phyloP scores from a whole-genome alignment of 2,329 filamentous ascomycete species.

The Paecilomyces formosus region DNA sequence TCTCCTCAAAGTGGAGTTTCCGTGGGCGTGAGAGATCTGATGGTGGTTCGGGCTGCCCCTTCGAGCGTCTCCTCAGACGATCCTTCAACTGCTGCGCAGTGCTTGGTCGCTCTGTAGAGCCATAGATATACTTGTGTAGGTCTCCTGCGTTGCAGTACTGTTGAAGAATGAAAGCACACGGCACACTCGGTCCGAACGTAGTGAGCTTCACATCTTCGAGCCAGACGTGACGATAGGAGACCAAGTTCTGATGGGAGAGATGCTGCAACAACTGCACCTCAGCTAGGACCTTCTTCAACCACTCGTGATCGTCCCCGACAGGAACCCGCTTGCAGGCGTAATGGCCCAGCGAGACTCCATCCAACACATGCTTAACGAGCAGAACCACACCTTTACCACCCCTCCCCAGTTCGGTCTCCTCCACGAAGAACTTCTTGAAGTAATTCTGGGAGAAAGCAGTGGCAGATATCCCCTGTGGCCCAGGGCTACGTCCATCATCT shows the following conservation, averaged over 20 bases:
- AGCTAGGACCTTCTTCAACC: conserved; percentile 88
- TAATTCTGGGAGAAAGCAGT: conserved; percentile 88
- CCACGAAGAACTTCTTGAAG: conserved; percentile 86
- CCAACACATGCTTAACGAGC: conserved; percentile 86
- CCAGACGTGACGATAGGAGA: conserved; percentile 97
- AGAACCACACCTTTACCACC: conserved; percentile 94
- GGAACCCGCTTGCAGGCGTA: conserved; percentile 97
- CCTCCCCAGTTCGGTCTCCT: conserved; percentile 75
- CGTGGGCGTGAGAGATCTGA: conserved; percentile 45
- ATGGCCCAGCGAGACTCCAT: conserved; percentile 77
- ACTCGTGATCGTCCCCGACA: conserved; percentile 86
- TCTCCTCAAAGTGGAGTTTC: conserved; percentile 72
- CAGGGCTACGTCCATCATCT: conserved; percentile 41
- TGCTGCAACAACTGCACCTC: conserved; percentile 91
- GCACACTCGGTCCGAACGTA: conserved; percentile 82
- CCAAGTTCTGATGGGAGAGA: conserved; percentile 87
- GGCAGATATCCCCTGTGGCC: conserved; percentile 65
- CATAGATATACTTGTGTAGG: conserved; percentile 78
- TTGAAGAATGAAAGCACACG: conserved; percentile 93
- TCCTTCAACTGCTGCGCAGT: conserved; percentile 86
- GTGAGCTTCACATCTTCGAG: conserved; percentile 80
- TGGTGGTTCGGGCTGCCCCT: conserved; percentile 62
- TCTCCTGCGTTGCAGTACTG: conserved; percentile 96
- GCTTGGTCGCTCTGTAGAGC: conserved; percentile 51
- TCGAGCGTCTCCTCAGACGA: conserved; percentile 73